Base-by-base conservation (phyloP, 345 rosid species). In the Lumnitzera racemosa region DNA sequence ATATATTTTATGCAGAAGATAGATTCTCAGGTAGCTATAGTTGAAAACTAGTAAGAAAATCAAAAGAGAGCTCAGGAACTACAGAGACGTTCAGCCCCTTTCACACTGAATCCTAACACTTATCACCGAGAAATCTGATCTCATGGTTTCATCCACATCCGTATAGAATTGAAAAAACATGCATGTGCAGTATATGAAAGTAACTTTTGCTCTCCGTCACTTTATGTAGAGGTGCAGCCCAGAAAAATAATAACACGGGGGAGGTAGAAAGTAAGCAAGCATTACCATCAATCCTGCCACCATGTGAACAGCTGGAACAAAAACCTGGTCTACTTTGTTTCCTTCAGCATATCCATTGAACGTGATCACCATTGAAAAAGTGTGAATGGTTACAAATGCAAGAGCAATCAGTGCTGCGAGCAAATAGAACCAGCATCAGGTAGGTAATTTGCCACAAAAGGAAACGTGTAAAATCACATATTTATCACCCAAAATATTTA, bases 331-430 rank as follows among this genome's bases (percentile, higher is more conserved):
- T 69, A 78, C 82, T 81, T 74, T 88, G 64, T 82, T 94, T 72
- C 96, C 95, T 75, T 88, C 86, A 11, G 84, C 87, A 74, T 90
- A 88, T 53, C 92, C 97, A 52, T 84, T 86, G 60, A 90, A 94
- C 36, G 99, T 89, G 75, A 90, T 86, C 55, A 94, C 96, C 96
- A 94, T 94, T 49, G 97, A 94, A 83, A 81, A 86, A 59, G 99
- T 94, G 80, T 90, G 97, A 71, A 90, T 83, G 13, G 95, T 87
- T 27, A 76, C 96, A 69, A 87, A 90, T 55, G 95, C 94, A 67
- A 94, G 96, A 60, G 96, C 94, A 64, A 87, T 84, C 61, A 81
- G 63, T 57, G 94, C 98, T 92, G 94, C 85, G 70, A 65, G 53
- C 59, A 61, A 69, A 24, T 74, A 61, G 62, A 62, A 68, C 17